Base-by-base conservation (phyloP, 768 basidiomycete species). In the Leucocoprinus birnbaumii region DNA sequence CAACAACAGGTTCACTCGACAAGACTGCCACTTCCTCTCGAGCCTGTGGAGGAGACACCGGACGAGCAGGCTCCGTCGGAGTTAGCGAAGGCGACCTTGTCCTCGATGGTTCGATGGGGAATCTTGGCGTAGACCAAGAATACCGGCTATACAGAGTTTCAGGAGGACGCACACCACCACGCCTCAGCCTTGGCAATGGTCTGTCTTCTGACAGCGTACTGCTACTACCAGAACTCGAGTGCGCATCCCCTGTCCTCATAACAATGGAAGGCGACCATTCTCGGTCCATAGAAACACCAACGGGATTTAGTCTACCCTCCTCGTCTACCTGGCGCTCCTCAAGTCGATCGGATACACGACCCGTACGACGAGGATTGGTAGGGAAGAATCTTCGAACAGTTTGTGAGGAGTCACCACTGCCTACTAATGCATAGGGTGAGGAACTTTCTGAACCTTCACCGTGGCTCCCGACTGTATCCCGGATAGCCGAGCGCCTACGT, bases 101-200 rank as follows among this genome's bases (percentile, higher is more conserved):
- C n/a, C n/a, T n/a, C n/a, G n/a, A n/a, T n/a, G n/a, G n/a, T n/a
- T n/a, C 16, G 25, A 47, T 3, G 22, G 9, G 34, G 24, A 44
- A 49, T 19, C 38, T 49, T 5, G 53, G 35, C 22, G 38, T 49
- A 5, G 53, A 31, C 41, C 47, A 48, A 22, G 54, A 11, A 37
- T 48, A 48, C 3, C 40, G 47, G 22, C 49, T 53, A 14, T 79
- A 67, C 2, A 85, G 63, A 59, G 81, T 79, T 61, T 89, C 87
- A 0, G 85, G 84, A 3, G 86, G 79, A 4, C 82, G 79, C 3
- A 88, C 63, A 2, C 85, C 83, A n/a, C 87, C 85, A 2, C 87
- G 80, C 46, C 87, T 80, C 41, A 88, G 69, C 40, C 41, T 51
- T 21, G 44, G 54, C 26, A 47, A 46, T 24, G 50, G 53, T 22